Evolutionary conservation across 352 stramenopile species (phyloP).

Genomic region (Thraustochytrium sp.): DNA sequence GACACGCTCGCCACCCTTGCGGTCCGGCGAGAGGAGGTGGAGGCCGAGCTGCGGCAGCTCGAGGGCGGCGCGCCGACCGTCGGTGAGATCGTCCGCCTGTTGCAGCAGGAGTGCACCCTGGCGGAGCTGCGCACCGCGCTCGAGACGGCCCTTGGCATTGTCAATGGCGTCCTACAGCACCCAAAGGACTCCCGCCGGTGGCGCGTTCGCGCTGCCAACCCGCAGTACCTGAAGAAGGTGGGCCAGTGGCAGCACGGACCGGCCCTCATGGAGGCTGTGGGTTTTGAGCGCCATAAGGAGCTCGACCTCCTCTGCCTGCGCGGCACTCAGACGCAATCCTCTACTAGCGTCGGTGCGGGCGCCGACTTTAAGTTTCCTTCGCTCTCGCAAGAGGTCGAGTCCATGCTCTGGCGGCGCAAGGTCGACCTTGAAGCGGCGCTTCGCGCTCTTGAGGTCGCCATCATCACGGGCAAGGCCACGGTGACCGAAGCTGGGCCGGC

Average conservation of each 20-base stretch:
- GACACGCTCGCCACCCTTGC: constrained; percentile 5
- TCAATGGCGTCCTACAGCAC: constrained; percentile 46
- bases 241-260: constrained; percentile 41
- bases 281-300: constrained; percentile 43
- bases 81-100: not conserved
- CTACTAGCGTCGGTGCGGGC: too few relatives aligned
- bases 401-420: constrained; percentile 50
- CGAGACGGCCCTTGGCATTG: constrained; percentile 30
- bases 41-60: constrained; percentile 24
- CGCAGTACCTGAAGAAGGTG: constrained; percentile 39
- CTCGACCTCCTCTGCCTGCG: constrained; percentile 49
- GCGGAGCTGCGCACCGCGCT: not conserved
- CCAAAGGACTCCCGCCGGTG: constrained; percentile 47
- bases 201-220: constrained; percentile 46
- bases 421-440: constrained; percentile 50
- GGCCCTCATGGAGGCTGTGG: constrained; percentile 46
- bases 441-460: constrained; percentile 39
- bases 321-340: not conserved
- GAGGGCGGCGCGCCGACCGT: constrained; percentile 1
- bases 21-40: constrained; percentile 28
- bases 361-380: constrained; percentile 48
- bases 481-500: not conserved
- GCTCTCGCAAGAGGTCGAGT: constrained; percentile 44
- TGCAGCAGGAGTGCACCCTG: constrained; percentile 34
- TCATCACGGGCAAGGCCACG: constrained; percentile 15